Conservation (phyloP, 1,284 basidiomycete species). For the Sparassis latifolia region DNA sequence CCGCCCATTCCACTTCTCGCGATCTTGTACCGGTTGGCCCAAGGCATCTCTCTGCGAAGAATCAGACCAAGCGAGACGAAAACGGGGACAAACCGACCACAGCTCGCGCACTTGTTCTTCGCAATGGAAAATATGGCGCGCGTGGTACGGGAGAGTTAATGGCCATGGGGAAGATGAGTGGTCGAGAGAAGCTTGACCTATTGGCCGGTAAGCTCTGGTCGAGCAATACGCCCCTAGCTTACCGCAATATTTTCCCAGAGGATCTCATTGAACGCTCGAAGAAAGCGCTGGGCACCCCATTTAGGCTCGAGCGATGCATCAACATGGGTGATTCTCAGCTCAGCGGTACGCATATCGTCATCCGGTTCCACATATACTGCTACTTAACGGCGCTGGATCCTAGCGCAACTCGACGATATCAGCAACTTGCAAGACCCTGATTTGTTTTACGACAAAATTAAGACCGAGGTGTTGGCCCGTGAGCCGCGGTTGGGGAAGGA, state of each 20-base stretch:
- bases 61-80: constrained; percentile 33
- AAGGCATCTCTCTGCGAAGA: constrained; percentile 39
- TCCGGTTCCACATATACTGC: neutral
- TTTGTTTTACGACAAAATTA: constrained; percentile 48
- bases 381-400: neutral
- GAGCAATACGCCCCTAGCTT: too few relatives aligned
- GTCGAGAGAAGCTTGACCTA: constrained; percentile 72
- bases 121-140: constrained; percentile 67
- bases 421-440: constrained; percentile 54
- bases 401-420: constrained; percentile 65
- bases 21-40: constrained; percentile 52
- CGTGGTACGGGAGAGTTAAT: constrained; percentile 63
- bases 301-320: constrained; percentile 54
- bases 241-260: constrained; percentile 35
- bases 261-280: constrained; percentile 53
- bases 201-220: constrained; percentile 49
- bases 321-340: constrained; percentile 67
- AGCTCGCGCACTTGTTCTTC: constrained; percentile 59
- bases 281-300: constrained; percentile 53
- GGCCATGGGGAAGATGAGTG: constrained; percentile 50
- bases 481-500: constrained; percentile 28
- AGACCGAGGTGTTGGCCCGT: constrained; percentile 47
- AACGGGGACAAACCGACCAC: constrained; percentile 56
- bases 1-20: constrained; percentile 18
- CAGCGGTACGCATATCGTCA: constrained; percentile 39